Percentiles rank a stretch among this genome's conserved stretches.
Evolutionary conservation across 1,139 yeast species (phyloP).

Genomic region (Diutina neorugosa): DNA sequence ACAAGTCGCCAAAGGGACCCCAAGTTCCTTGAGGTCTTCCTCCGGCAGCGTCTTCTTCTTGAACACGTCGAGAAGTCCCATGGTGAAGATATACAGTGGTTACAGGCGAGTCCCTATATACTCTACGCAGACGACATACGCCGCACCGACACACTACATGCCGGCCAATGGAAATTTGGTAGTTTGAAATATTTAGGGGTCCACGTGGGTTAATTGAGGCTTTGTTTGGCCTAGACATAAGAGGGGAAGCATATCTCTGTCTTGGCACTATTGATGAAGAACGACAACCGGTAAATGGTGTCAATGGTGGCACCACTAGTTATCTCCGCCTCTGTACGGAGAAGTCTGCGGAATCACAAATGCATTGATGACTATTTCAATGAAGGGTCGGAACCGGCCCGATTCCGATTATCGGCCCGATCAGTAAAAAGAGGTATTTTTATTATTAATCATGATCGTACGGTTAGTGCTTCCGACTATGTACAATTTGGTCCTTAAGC

Average conservation of each 20-base stretch:
- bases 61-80: slow-evolving; percentile 9
- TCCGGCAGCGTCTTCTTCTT: slow-evolving; percentile 3
- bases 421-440: neutral
- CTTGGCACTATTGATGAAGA: neutral
- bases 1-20: slow-evolving; percentile 33
- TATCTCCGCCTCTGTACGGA: neutral
- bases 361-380: neutral
- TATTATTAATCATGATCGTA: slow-evolving; percentile 1
- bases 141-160: neutral
- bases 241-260: neutral
- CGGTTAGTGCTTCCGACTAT: slow-evolving; percentile 24
- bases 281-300: neutral
- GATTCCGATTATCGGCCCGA: neutral
- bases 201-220: neutral
- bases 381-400: neutral
- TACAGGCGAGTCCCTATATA: neutral
- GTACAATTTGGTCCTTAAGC: slow-evolving; percentile 58
- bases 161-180: neutral
- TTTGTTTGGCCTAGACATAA: neutral
- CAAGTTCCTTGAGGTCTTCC: slow-evolving; percentile 10
- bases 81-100: neutral
- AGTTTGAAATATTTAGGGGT: neutral
- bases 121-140: neutral
- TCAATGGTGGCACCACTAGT: neutral
- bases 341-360: neutral